Percentiles rank a stretch among this genome's conserved stretches.
phyloP scores from a whole-genome alignment of 2,329 filamentous ascomycete genomes.

The Neospermospora avenae region DNA sequence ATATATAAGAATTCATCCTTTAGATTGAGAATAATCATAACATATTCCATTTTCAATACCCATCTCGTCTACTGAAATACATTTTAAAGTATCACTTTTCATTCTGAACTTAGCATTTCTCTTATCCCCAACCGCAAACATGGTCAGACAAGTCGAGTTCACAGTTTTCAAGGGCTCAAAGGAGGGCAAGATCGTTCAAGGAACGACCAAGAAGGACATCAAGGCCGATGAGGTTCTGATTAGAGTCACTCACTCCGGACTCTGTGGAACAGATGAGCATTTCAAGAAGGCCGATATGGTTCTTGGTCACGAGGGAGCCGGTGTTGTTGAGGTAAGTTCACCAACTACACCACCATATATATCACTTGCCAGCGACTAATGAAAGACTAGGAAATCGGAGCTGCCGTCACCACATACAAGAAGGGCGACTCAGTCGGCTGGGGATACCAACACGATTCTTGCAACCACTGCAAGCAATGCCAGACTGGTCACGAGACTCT shows the following conservation, averaged over 20 bases:
- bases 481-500: constrained; percentile 43
- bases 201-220: constrained; percentile 44
- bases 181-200: constrained; percentile 52
- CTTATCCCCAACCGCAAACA: not conserved
- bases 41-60: too few species aligned
- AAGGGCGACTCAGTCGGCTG: constrained; percentile 47
- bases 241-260: constrained; percentile 61
- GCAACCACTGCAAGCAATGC: constrained; percentile 45
- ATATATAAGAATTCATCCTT: not conserved
- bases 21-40: too few species aligned
- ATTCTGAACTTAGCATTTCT: not conserved
- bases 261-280: constrained; percentile 59
- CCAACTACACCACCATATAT: not conserved
- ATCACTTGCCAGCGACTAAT: constrained; percentile 5
- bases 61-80: not conserved
- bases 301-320: constrained; percentile 50
- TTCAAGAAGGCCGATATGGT: constrained; percentile 37
- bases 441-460: constrained; percentile 43
- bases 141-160: constrained; percentile 40
- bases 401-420: constrained; percentile 39
- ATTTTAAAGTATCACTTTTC: not conserved
- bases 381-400: constrained; percentile 35
- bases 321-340: constrained; percentile 39
- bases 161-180: constrained; percentile 62
- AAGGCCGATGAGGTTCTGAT: constrained; percentile 55